Evolutionary conservation across 2,329 filamentous ascomycete species (phyloP).

Genomic region (Alternaria ethzedia): DNA sequence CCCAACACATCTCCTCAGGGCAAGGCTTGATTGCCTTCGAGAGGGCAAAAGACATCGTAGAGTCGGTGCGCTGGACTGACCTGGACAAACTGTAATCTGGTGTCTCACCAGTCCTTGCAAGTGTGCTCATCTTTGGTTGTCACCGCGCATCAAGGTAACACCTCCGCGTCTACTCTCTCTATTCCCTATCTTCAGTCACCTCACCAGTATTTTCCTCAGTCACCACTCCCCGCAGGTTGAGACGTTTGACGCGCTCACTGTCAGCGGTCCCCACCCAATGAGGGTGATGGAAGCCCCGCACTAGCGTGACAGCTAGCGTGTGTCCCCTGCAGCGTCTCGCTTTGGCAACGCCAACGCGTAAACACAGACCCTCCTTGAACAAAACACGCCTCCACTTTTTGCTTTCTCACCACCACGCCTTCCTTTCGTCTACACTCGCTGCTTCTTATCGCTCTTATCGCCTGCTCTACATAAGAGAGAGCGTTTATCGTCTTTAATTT

Average conservation of each 20-base stretch:
- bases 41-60: neutral
- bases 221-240: neutral
- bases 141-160: too few relatives aligned
- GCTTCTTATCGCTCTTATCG: constrained; percentile 5
- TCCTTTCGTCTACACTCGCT: constrained; percentile 10
- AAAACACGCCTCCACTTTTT: constrained; percentile 14
- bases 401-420: constrained; percentile 9
- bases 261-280: neutral
- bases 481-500: constrained; percentile 13
- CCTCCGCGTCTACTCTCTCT: too few relatives aligned
- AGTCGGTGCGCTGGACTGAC: neutral
- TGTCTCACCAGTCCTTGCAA: too few relatives aligned
- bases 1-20: neutral
- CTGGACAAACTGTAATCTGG: neutral
- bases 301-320: constrained; percentile 2
- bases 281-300: constrained; percentile 5
- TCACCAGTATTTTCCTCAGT: too few relatives aligned
- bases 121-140: too few relatives aligned
- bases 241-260: neutral
- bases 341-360: constrained; percentile 19
- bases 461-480: neutral
- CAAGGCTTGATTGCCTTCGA: neutral
- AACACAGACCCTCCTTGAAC: constrained; percentile 13
- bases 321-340: constrained; percentile 14
- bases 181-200: rapidly evolving